Conservation (phyloP, 1,139 yeast genomes). For the Meyerozyma athensensis region DNA sequence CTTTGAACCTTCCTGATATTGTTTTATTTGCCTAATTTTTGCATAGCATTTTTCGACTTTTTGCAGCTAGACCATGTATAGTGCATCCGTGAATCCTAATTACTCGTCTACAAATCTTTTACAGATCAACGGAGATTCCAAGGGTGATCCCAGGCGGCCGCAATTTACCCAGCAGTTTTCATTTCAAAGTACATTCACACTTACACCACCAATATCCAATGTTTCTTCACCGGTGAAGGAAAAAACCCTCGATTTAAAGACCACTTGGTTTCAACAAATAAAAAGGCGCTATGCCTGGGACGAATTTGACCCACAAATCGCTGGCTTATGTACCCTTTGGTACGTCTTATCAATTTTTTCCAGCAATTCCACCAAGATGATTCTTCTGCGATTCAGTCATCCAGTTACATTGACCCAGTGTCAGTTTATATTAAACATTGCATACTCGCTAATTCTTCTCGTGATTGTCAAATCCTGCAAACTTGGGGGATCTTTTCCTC, state of each 20-base stretch:
- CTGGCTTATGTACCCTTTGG: constrained; percentile 64
- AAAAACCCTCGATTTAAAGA: constrained; percentile 4
- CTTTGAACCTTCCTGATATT: too few relatives aligned
- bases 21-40: too few relatives aligned
- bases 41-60: not conserved
- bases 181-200: constrained; percentile 17
- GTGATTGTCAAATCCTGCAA: constrained; percentile 9
- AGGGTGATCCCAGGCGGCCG: constrained; percentile 5
- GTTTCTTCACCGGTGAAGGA: constrained; percentile 29
- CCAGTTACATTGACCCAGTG: constrained; percentile 84
- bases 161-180: constrained; percentile 8
- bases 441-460: constrained; percentile 40
- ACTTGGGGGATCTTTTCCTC: constrained; percentile 38
- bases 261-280: constrained; percentile 4
- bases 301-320: constrained; percentile 20
- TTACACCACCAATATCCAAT: constrained; percentile 36
- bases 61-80: constrained; percentile 1
- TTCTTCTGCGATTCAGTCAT: constrained; percentile 61
- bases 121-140: constrained; percentile 13
- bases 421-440: constrained; percentile 70
- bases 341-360: constrained; percentile 78
- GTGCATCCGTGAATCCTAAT: constrained; percentile 3
- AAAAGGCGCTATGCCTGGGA: constrained; percentile 23
- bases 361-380: constrained; percentile 73
- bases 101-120: constrained; percentile 11